Evolutionary conservation across 2,329 filamentous ascomycete species (phyloP).

Genomic region (Penicillium sp.): DNA sequence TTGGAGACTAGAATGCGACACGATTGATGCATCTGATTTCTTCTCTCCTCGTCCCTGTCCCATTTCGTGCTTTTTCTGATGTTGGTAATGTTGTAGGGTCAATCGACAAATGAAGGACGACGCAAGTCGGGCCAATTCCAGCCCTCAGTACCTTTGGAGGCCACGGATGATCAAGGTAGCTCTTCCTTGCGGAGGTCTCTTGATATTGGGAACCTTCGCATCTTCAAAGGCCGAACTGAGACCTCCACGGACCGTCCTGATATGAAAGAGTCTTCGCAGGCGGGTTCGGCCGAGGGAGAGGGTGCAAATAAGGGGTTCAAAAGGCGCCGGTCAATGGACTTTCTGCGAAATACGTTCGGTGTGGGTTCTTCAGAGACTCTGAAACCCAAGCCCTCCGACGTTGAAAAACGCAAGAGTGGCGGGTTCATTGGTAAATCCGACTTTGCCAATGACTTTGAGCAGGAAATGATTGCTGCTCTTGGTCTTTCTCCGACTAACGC

Average conservation of each 20-base stretch:
- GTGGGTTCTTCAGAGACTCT: not conserved
- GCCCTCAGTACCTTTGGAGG: constrained; percentile 17
- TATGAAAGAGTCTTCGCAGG: constrained; percentile 4
- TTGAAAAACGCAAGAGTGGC: not conserved
- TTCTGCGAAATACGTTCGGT: not conserved
- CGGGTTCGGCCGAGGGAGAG: constrained; percentile 6
- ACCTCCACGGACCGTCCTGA: not conserved
- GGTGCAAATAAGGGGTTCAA: constrained; percentile 6
- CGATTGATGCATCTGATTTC: constrained; percentile 22
- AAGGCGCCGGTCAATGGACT: constrained; percentile 6
- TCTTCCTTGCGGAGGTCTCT: constrained; percentile 23
- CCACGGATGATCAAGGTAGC: constrained; percentile 12
- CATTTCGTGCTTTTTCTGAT: constrained; percentile 27
- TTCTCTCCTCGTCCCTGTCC: constrained; percentile 2
- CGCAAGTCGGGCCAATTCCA: constrained; percentile 25
- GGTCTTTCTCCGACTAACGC: constrained; percentile 20
- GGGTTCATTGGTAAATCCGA: not conserved
- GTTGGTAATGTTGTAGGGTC: constrained; percentile 34
- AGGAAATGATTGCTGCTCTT: constrained; percentile 23
- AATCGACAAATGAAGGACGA: constrained; percentile 25
- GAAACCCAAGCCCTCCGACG: not conserved
- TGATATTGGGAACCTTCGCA: constrained; percentile 23
- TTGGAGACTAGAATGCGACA: constrained; percentile 30
- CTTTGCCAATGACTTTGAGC: constrained; percentile 15
- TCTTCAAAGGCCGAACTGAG: constrained; percentile 17